Percentiles rank a stretch among this genome's conserved stretches.
Conservation (phyloP, 2,329 filamentous ascomycete species). For the Plenodomus biglobosus region DNA sequence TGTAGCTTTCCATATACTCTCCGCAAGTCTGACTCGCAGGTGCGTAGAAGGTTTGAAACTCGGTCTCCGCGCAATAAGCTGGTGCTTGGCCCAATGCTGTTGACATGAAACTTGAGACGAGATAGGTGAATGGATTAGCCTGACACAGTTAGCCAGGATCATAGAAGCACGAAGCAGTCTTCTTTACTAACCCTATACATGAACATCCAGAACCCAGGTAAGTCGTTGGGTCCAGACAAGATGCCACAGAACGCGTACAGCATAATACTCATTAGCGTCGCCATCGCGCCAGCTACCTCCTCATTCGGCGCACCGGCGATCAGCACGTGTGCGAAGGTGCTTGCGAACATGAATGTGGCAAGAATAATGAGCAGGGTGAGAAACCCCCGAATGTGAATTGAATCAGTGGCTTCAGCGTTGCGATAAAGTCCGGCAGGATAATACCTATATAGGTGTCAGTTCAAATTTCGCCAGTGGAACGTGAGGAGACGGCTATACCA, state of each 20-base stretch:
- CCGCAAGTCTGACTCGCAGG: constrained; percentile 45
- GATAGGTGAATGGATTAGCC: constrained; percentile 67
- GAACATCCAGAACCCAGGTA: constrained; percentile 76
- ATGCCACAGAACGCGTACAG: constrained; percentile 55
- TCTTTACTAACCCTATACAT: constrained; percentile 60
- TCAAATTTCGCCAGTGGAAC: not conserved
- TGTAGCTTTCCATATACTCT: constrained; percentile 50
- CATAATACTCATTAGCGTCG: constrained; percentile 59
- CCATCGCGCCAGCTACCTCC: constrained; percentile 66
- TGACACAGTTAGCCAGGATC: not conserved
- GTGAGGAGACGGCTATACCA: constrained; percentile 48
- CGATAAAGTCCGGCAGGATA: constrained; percentile 67
- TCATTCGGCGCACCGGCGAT: constrained; percentile 70
- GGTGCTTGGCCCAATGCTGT: constrained; percentile 48
- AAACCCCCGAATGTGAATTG: constrained; percentile 63
- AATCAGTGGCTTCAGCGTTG: constrained; percentile 64
- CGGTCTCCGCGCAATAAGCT: constrained; percentile 51
- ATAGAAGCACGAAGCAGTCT: not conserved
- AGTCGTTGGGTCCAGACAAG: constrained; percentile 57
- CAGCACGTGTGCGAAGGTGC: constrained; percentile 71
- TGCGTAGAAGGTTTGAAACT: constrained; percentile 47
- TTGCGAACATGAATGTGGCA: constrained; percentile 62
- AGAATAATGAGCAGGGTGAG: constrained; percentile 66
- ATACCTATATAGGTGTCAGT: not conserved
- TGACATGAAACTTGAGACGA: constrained; percentile 61